phyloP scores from a whole-genome alignment of 169 alveolate genomes.

The Theileria sp. region DNA sequence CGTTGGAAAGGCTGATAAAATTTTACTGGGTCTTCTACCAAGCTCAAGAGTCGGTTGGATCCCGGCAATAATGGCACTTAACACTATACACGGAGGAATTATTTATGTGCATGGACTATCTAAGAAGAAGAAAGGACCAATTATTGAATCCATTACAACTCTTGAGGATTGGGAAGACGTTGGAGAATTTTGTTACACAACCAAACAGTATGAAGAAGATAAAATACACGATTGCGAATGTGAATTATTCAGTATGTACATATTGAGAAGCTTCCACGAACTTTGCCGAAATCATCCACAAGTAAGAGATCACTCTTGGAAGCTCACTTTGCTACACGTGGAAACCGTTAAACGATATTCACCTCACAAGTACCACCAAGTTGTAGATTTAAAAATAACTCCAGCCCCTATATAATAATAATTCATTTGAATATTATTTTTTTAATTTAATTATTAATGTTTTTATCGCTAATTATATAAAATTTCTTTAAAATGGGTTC shows the following conservation, averaged over 20 bases:
- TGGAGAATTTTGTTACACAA: not conserved
- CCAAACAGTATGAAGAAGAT: not conserved
- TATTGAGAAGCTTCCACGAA: conserved; percentile 6
- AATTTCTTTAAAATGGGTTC: conserved; percentile 47
- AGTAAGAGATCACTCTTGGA: not conserved
- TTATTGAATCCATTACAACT: not conserved
- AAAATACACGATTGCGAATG: not conserved
- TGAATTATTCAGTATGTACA: not conserved
- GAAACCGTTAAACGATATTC: conserved; percentile 21
- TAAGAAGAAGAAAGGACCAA: not conserved
- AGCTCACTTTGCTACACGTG: conserved; percentile 6
- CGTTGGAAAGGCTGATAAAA: conserved; percentile 64
- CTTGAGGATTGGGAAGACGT: conserved; percentile 9
- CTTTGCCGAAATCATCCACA: not conserved
- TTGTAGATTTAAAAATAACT: conserved; percentile 23
- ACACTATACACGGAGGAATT: conserved; percentile 64
- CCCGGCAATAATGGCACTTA: conserved; percentile 65
- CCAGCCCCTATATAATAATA: not conserved
- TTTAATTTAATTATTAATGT: not conserved
- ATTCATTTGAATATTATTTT: not conserved
- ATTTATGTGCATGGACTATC: conserved; percentile 72
- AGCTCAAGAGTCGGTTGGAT: conserved; percentile 68
- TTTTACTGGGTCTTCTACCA: conserved; percentile 73
- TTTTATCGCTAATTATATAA: not conserved
- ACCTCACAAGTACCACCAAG: conserved; percentile 28